Evolutionary conservation across 208 protist genomes (phyloP).

Genomic region (Acanthamoeba polyphaga): DNA sequence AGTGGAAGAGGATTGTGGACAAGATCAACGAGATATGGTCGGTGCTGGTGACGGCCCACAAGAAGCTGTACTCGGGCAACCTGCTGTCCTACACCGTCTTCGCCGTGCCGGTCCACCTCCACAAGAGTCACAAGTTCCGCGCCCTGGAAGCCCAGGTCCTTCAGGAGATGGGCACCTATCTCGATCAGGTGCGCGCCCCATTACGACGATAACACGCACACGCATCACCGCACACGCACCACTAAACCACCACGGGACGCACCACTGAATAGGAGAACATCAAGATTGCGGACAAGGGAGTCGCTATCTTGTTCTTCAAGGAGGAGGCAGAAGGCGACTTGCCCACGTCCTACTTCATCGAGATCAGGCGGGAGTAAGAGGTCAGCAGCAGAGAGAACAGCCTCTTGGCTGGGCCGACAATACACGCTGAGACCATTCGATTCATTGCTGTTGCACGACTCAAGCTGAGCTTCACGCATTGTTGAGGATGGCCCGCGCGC

Average conservation of each 20-base stretch:
- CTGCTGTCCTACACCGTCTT: conserved; percentile 11
- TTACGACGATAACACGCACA: no score
- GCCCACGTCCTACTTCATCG: not conserved
- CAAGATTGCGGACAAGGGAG: not conserved
- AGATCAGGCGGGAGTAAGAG: not conserved
- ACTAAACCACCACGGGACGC: no score
- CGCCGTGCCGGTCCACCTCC: not conserved
- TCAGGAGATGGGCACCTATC: not conserved
- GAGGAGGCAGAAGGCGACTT: not conserved
- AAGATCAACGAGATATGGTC: conserved; percentile 7
- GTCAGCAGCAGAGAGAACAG: not conserved
- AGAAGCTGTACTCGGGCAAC: not conserved
- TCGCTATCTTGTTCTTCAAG: conserved; percentile 9
- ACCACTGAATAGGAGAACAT: not conserved
- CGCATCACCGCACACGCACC: no score
- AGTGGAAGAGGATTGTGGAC: not conserved
- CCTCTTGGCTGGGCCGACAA: not conserved
- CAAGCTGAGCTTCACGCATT: not conserved
- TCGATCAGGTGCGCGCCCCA: not conserved
- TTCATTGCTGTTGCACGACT: not conserved
- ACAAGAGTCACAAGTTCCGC: conserved; percentile 32
- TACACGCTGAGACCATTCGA: no score
- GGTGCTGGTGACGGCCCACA: not conserved
- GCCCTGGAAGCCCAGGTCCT: not conserved
- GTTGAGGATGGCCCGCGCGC: conserved; percentile 49